These are phyloP conservation scores for Colletotrichum sp. DNA, from an alignment of 2,329 filamentous ascomycete species.

Conservation along the genomic window DNA sequence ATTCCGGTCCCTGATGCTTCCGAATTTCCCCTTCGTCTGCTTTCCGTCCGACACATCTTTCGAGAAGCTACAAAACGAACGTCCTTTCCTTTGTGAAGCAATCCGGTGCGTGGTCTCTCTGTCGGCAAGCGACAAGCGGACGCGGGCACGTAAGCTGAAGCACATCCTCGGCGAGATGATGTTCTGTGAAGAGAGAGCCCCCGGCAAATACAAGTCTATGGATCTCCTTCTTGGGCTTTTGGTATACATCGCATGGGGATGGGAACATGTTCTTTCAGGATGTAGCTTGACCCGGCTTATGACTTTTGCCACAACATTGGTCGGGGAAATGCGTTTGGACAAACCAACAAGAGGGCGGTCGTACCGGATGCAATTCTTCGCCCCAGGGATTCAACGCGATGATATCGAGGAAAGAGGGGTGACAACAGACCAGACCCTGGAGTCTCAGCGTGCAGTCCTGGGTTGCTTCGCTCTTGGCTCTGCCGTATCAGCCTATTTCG, in stretches of 20 bases:
- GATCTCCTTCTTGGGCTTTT: slow-evolving; percentile 59
- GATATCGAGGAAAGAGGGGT: fast-evolving
- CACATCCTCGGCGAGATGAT: slow-evolving; percentile 14
- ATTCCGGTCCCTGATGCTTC: slow-evolving; percentile 45
- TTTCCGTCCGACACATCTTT: slow-evolving; percentile 41
- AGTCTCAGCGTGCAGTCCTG: neutral
- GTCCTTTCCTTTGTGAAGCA: slow-evolving; percentile 55
- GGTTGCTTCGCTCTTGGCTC: neutral
- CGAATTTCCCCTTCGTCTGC: slow-evolving; percentile 49
- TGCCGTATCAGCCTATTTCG: neutral
- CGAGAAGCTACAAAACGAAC: slow-evolving; percentile 38
- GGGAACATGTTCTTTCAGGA: neutral
- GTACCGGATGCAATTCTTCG: fast-evolving
- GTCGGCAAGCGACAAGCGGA: slow-evolving; percentile 42
- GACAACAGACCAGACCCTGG: neutral
- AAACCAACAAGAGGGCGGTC: fast-evolving
- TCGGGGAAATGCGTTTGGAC: neutral
- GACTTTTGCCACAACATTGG: neutral
- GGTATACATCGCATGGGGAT: slow-evolving; percentile 24
- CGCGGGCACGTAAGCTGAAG: slow-evolving; percentile 45
- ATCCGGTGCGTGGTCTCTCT: slow-evolving; percentile 52
- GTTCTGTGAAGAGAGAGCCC: fast-evolving
- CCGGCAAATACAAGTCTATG: slow-evolving; percentile 26
- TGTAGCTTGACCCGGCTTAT: neutral
- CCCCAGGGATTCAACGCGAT: neutral